A percentile compares a stretch with the other conserved stretches of the same genome.
phyloP scores from a whole-genome alignment of 164 flowering plant genomes.

The Warburgia ugandensis region DNA sequence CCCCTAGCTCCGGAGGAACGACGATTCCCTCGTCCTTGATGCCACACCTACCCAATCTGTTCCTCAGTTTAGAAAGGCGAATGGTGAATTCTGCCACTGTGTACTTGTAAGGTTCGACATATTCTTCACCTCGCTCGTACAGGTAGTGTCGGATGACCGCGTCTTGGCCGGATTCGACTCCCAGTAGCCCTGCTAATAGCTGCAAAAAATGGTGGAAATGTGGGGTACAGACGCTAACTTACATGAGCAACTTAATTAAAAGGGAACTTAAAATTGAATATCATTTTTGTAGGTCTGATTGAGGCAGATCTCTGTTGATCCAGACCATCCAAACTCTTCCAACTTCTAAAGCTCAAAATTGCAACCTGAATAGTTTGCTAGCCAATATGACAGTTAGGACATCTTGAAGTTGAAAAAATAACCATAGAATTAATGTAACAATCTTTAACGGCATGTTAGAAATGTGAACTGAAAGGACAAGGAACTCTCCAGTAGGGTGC shows the following conservation, averaged over 20 bases:
- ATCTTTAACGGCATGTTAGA: no score
- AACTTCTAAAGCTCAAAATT: no score
- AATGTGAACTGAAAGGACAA: no score
- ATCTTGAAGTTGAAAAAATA: no score
- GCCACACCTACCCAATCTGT: conserved; percentile 12
- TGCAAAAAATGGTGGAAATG: conserved; percentile 1
- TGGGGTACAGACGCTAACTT: neutral
- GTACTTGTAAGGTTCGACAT: conserved; percentile 9
- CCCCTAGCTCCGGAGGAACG: conserved; percentile 14
- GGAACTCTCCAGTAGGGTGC: no score
- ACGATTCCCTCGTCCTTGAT: conserved; percentile 18
- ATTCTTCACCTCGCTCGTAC: conserved; percentile 8
- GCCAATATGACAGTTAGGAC: no score
- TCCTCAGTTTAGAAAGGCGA: conserved; percentile 11
- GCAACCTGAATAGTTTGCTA: no score
- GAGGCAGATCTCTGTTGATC: no score
- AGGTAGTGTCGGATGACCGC: conserved; percentile 14
- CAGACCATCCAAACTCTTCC: no score
- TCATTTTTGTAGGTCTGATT: no score
- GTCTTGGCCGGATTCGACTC: conserved; percentile 20
- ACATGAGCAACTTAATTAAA: neutral
- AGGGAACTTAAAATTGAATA: neutral
- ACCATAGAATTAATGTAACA: no score
- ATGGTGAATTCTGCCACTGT: conserved; percentile 19
- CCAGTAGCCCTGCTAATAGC: conserved; percentile 18